Evolutionary conservation across 2,329 filamentous ascomycete genomes (phyloP).

Genomic region (Trichoderma simmonsii): DNA sequence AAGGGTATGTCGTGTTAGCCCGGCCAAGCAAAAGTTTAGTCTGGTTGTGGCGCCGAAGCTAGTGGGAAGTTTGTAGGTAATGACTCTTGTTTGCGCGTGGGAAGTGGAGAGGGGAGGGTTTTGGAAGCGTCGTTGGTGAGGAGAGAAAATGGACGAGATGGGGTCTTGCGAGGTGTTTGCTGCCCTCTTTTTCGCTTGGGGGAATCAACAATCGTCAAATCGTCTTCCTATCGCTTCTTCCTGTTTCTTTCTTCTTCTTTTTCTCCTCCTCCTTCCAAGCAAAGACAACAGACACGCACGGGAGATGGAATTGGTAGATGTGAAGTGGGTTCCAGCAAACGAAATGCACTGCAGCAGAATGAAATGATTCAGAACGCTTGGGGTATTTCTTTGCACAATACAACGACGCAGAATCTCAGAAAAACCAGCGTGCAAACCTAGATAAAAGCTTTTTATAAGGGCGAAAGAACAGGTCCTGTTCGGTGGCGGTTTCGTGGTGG

Average conservation of each 20-base stretch:
- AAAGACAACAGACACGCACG: not conserved
- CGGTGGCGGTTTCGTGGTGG: slow-evolving; percentile 17
- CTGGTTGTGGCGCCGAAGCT: slow-evolving; percentile 16
- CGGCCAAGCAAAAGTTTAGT: not conserved
- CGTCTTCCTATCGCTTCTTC: not conserved
- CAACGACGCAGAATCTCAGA: not conserved
- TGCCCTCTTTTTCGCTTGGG: not conserved
- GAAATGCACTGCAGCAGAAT: not conserved
- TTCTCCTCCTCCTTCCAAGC: not conserved
- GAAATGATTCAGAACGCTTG: not conserved
- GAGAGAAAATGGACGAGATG: not conserved
- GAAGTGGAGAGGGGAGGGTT: slow-evolving; percentile 11
- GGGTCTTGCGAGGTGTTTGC: not conserved
- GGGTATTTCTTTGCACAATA: not conserved
- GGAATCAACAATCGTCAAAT: not conserved
- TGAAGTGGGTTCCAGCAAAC: not conserved
- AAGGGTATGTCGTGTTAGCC: not conserved
- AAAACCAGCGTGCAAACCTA: not conserved
- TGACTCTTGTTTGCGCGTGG: slow-evolving; percentile 10
- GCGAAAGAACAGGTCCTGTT: not conserved
- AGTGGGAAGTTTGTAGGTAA: slow-evolving; percentile 13
- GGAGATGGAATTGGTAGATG: not conserved
- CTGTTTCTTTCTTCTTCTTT: not conserved
- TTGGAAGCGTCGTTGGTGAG: not conserved
- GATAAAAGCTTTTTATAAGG: not conserved